Evolutionary conservation across 1,284 basidiomycete genomes (phyloP).

Genomic region (Amylostereum chailletii): DNA sequence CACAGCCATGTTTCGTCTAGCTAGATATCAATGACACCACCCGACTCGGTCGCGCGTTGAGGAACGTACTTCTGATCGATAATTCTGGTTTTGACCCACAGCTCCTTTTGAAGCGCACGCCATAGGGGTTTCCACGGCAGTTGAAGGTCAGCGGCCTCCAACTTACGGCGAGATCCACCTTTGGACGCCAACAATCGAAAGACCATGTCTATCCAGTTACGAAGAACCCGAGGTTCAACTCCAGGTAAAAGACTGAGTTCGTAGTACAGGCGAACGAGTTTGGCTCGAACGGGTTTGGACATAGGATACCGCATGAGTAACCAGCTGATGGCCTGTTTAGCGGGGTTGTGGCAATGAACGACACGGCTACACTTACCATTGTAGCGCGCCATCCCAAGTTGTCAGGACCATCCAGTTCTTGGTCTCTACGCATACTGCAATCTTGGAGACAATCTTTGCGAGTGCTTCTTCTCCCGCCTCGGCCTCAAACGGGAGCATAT

Average conservation of each 20-base stretch:
- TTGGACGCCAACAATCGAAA: conserved; percentile 63
- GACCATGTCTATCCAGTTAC: conserved; percentile 68
- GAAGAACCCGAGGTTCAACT: conserved; percentile 61
- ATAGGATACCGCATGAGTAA: conserved; percentile 78
- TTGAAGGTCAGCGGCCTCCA: conserved; percentile 62
- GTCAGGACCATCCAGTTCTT: conserved; percentile 68
- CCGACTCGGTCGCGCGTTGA: conserved; percentile 3
- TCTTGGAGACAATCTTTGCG: conserved; percentile 59
- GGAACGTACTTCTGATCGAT: conserved; percentile 36
- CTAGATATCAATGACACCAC: conserved; percentile 9
- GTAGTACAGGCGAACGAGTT: conserved; percentile 76
- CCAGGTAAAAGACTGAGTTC: conserved; percentile 70
- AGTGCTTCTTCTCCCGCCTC: conserved; percentile 77
- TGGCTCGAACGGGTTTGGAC: conserved; percentile 62
- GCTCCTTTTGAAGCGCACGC: conserved; percentile 60
- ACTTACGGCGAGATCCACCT: conserved; percentile 48
- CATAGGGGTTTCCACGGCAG: conserved; percentile 73
- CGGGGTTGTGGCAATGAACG: too few relatives aligned
- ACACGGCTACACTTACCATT: conserved; percentile 41
- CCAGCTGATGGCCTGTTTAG: conserved; percentile 45
- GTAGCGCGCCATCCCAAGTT: conserved; percentile 66
- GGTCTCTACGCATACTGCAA: conserved; percentile 66
- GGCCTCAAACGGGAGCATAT: conserved; percentile 69
- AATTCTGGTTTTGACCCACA: conserved; percentile 62
- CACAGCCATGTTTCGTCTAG: conserved; percentile 57